Base-by-base conservation (phyloP, 305 asterid genomes). In the Fraxinus latifolia region DNA sequence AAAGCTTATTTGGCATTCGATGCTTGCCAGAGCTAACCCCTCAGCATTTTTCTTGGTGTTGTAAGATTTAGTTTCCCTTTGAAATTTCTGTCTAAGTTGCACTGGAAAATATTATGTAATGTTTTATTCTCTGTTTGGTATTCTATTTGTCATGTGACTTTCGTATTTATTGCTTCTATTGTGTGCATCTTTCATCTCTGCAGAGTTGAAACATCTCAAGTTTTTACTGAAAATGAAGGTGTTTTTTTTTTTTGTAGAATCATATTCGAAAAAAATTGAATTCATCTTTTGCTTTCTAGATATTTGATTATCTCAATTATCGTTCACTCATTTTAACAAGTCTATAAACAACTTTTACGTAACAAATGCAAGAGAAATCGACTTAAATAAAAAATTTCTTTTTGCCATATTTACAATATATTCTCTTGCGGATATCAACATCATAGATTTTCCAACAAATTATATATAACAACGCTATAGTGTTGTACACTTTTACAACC, bases 1-100 rank as follows among this genome's bases (percentile, higher is more conserved):
- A 68, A 83, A 42, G 85, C 11, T 65, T 36, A 50, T 71, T 74
- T 50, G 80, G 42, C 60, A 29, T 47, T 79, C 53, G 80, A 71
- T 79, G 23, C 60, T 14, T 76, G 14, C 72, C 19, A 19, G 80
- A 84, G 76, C 58, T 65, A 3, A 47, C 29, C 72, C 15, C 15
- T 62, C 72, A 8, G 33, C 72, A 62, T 3, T 62, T 62, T 62
- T 65, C 77, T 31, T 76, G 34, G 25, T 70, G 78, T 71, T 81
- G 85, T 83, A 74, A 27, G 37, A 67, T 27, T 67, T 62, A 25
- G 23, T 25, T 62, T 21, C 29, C 68, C 31, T 60, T 9, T 65
- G 34, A 27, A 65, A 65, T 25, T 65, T 25, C 36, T 8, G n/a
- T 65, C n/a, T 23, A 25, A 9, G 6, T 65, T 65, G 34, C 32